These are phyloP conservation scores for Cladosporium sp. DNA, from an alignment of 2,329 filamentous ascomycete genomes.

Conservation along the genomic window DNA sequence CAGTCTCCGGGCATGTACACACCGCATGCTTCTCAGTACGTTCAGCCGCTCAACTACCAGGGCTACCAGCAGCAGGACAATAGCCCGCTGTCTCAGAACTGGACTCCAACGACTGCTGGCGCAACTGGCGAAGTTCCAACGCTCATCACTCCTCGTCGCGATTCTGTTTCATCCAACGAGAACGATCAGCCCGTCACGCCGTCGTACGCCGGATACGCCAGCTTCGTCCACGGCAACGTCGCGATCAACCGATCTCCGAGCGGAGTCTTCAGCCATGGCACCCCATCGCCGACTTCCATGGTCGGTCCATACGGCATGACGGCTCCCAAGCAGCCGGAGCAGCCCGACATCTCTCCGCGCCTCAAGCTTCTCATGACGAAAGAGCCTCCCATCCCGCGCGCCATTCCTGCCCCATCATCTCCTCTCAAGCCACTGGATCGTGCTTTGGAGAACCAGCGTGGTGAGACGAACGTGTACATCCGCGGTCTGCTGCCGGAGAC, in stretches of 20 bases:
- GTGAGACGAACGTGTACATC: constrained; percentile 97
- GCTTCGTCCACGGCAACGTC: constrained; percentile 34
- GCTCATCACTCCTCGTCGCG: constrained; percentile 46
- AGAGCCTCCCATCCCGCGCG: constrained; percentile 77
- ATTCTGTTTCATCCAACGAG: constrained; percentile 48
- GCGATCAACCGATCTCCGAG: constrained; percentile 46
- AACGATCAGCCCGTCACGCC: constrained; percentile 47
- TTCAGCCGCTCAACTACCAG: constrained; percentile 38
- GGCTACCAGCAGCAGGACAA: constrained; percentile 41
- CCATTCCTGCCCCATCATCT: constrained; percentile 83
- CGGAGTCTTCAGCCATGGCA: constrained; percentile 43
- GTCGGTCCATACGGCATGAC: constrained; percentile 39
- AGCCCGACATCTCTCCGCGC: constrained; percentile 38
- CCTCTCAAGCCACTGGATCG: constrained; percentile 87
- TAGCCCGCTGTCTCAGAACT: constrained; percentile 41
- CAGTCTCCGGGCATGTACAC: constrained; percentile 40
- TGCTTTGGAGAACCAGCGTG: constrained; percentile 87
- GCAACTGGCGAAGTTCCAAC: constrained; percentile 44
- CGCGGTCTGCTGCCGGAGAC: constrained; percentile 92
- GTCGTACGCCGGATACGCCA: constrained; percentile 37
- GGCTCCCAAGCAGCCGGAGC: constrained; percentile 29
- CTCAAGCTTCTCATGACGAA: constrained; percentile 49
- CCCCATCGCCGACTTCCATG: constrained; percentile 45
- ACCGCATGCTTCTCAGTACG: constrained; percentile 36
- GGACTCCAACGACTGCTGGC: constrained; percentile 36